Evolutionary conservation across 768 basidiomycete species (phyloP).

Genomic region (Dentipellis sp.): DNA sequence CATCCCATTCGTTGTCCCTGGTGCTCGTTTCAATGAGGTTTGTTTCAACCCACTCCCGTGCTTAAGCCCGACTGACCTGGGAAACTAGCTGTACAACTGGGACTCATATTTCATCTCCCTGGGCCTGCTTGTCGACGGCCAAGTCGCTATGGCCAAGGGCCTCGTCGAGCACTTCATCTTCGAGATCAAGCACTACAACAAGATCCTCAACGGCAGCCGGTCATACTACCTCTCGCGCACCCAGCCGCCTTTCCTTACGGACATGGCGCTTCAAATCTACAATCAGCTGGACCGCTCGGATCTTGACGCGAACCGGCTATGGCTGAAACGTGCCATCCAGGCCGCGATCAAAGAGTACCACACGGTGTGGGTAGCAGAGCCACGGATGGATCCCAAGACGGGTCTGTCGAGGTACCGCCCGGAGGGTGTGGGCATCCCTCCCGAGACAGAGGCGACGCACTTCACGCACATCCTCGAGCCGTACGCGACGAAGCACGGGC

Average conservation of each 20-base stretch:
- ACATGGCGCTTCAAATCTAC: conserved; percentile 97
- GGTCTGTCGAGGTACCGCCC: conserved; percentile 93
- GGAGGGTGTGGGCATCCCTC: conserved; percentile 90
- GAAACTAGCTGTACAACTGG: conserved; percentile 79
- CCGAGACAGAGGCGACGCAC: conserved; percentile 97
- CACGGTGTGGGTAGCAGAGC: conserved; percentile 92
- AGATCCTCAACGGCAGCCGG: conserved; percentile 93
- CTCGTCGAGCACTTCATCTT: conserved; percentile 99
- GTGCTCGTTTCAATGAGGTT: conserved; percentile 90
- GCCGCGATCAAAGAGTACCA: conserved; percentile 99
- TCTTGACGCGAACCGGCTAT: conserved; percentile 68
- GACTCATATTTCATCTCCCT: conserved; percentile 93
- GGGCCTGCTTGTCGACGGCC: conserved; percentile 90
- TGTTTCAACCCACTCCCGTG: conserved; percentile 13
- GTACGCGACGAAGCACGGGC: conserved; percentile 83
- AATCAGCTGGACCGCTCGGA: conserved; percentile 89
- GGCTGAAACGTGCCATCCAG: conserved; percentile 93
- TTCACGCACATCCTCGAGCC: conserved; percentile 98
- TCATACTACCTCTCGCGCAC: conserved; percentile 93
- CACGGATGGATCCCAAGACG: conserved; percentile 89
- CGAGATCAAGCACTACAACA: conserved; percentile 96
- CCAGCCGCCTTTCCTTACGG: conserved; percentile 97
- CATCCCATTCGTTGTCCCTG: conserved; percentile 95
- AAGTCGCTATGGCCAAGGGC: conserved; percentile 89
- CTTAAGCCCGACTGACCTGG: no score